A percentile compares a stretch with the other conserved stretches of the same genome.
Conservation (phyloP, 2,329 filamentous ascomycete species). For the Apiospora phragmitis region DNA sequence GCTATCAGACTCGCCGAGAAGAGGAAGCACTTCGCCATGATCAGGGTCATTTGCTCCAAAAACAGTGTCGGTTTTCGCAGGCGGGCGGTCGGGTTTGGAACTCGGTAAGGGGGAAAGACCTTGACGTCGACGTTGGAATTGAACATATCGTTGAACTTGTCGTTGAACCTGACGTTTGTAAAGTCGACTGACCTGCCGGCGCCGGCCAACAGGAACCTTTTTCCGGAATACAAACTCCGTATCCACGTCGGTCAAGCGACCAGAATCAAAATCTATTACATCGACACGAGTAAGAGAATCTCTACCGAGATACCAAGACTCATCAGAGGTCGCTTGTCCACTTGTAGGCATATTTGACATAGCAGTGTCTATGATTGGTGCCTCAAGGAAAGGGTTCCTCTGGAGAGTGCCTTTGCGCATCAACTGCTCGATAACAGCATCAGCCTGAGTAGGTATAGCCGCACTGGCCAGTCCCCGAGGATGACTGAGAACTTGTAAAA, state of each 20-base stretch:
- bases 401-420: background rate
- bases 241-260: background rate
- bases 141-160: background rate
- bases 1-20: conserved; percentile 53
- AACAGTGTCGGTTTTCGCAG: conserved; percentile 27
- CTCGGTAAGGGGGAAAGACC: conserved; percentile 19
- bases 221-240: background rate
- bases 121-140: conserved; percentile 24
- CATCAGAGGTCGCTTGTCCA: background rate
- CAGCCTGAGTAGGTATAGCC: background rate
- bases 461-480: conserved; percentile 8
- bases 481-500: conserved; percentile 10
- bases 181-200: background rate
- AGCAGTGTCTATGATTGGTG: background rate
- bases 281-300: conserved; percentile 27
- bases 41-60: conserved; percentile 27
- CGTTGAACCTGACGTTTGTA: background rate
- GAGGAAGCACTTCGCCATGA: conserved; percentile 45
- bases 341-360: background rate
- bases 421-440: background rate
- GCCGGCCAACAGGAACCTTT: background rate
- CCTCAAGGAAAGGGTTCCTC: background rate
- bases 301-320: conserved; percentile 25
- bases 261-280: conserved; percentile 19
- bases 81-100: conserved; percentile 19